These are phyloP conservation scores for Aspergillus ibericus DNA, from an alignment of 2,329 filamentous ascomycete genomes.

Conservation along the genomic window DNA sequence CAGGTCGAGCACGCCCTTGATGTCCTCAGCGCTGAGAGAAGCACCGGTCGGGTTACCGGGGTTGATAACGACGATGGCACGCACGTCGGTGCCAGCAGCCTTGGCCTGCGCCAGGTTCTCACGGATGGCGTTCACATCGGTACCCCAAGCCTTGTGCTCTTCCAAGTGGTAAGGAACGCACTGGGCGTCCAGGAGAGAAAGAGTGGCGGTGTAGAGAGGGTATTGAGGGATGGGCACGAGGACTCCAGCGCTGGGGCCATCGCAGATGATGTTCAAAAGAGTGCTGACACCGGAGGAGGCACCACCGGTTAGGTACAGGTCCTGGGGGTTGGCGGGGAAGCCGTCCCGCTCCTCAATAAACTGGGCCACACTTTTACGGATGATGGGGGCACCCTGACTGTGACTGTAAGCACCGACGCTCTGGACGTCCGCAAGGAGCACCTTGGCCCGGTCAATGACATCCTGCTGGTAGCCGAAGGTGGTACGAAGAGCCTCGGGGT, in stretches of 20 bases:
- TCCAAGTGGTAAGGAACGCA: constrained; percentile 94
- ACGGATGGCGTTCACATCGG: constrained; percentile 76
- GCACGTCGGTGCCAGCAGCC: constrained; percentile 76
- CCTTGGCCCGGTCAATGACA: constrained; percentile 79
- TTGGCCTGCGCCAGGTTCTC: constrained; percentile 72
- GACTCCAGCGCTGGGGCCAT: constrained; percentile 72
- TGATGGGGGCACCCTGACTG: constrained; percentile 81
- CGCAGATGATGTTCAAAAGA: constrained; percentile 84
- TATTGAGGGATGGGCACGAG: constrained; percentile 97
- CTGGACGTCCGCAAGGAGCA: constrained; percentile 76
- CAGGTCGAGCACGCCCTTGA: constrained; percentile 82
- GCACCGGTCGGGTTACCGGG: constrained; percentile 96
- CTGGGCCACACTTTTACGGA: constrained; percentile 84
- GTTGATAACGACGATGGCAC: constrained; percentile 96
- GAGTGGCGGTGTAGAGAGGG: constrained; percentile 91
- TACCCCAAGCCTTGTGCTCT: constrained; percentile 83
- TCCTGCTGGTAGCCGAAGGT: constrained; percentile 84
- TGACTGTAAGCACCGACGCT: constrained; percentile 96
- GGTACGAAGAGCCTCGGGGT: constrained; percentile 74
- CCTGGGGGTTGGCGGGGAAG: constrained; percentile 73
- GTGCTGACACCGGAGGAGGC: constrained; percentile 95
- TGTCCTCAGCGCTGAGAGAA: constrained; percentile 73
- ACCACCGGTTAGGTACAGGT: constrained; percentile 88
- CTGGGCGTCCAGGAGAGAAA: constrained; percentile 78
- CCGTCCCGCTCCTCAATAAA: constrained; percentile 94